Evolutionary conservation across 1,284 basidiomycete species (phyloP).

Genomic region (Ustilago loliicola): DNA sequence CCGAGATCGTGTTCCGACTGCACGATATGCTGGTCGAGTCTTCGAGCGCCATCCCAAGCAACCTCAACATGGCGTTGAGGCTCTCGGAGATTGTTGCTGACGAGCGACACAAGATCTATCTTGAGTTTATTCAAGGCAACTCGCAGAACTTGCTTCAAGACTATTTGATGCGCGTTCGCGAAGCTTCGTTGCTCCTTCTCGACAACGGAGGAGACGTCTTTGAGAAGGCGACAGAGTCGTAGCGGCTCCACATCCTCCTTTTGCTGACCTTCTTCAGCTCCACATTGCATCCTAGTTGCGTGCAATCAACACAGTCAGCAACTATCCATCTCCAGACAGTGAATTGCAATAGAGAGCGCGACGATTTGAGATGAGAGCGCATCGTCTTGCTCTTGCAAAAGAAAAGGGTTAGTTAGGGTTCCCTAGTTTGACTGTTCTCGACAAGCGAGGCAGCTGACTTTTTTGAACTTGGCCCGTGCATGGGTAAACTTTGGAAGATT

Average conservation of each 20-base stretch:
- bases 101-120: slow-evolving; percentile 86
- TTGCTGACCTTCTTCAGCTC: not conserved
- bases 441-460: slow-evolving; percentile 4
- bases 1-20: slow-evolving; percentile 88
- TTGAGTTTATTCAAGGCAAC: slow-evolving; percentile 80
- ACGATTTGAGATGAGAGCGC: not conserved
- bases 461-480: slow-evolving; percentile 10
- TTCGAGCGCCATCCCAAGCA: slow-evolving; percentile 77
- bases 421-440: not conserved
- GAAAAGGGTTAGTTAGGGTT: too few relatives aligned
- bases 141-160: slow-evolving; percentile 68
- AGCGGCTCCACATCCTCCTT: not conserved
- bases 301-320: not conserved
- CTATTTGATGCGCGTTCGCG: slow-evolving; percentile 64
- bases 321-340: not conserved
- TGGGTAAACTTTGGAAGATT: not conserved
- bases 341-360: not conserved
- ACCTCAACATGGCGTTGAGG: slow-evolving; percentile 82
- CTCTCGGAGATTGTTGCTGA: slow-evolving; percentile 89
- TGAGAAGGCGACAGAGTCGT: slow-evolving; percentile 41
- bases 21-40: slow-evolving; percentile 82
- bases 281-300: not conserved
- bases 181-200: slow-evolving; percentile 54
- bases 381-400: not conserved
- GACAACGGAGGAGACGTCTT: slow-evolving; percentile 50